Conservation (phyloP, 2,329 filamentous ascomycete genomes). For the Xylaria sp. region DNA sequence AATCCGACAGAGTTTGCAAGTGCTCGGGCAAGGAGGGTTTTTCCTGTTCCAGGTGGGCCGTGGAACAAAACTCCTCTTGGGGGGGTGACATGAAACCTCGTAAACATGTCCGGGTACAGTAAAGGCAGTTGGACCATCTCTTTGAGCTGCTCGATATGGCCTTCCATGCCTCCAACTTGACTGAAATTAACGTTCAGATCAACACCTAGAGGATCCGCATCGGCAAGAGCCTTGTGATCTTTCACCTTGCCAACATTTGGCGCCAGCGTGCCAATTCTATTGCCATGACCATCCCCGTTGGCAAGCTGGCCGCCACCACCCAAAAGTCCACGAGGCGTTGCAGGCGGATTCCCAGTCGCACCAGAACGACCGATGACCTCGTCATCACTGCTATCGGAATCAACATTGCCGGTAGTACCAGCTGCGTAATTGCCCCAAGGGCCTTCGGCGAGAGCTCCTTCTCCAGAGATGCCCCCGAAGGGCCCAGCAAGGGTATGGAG, state of each 20-base stretch:
- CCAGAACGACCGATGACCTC: constrained; percentile 75
- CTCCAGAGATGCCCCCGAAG: constrained; percentile 85
- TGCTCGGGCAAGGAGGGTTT: constrained; percentile 93
- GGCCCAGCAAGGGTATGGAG: constrained; percentile 92
- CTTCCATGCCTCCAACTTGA: constrained; percentile 89
- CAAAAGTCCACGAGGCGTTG: constrained; percentile 58
- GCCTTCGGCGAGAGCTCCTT: constrained; percentile 75
- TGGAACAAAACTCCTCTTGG: constrained; percentile 96
- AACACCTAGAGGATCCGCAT: constrained; percentile 93
- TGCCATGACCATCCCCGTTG: constrained; percentile 53
- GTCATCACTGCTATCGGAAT: constrained; percentile 97
- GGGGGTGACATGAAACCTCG: constrained; percentile 90
- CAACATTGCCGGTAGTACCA: constrained; percentile 72
- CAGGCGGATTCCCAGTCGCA: constrained; percentile 66
- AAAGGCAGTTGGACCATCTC: constrained; percentile 98
- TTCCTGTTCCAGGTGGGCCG: constrained; percentile 95
- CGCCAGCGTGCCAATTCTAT: constrained; percentile 58
- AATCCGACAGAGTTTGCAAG: constrained; percentile 90
- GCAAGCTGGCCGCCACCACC: constrained; percentile 52
- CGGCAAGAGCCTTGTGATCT: constrained; percentile 88
- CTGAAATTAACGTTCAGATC: constrained; percentile 93
- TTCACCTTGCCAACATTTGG: constrained; percentile 94
- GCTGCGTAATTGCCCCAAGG: constrained; percentile 75
- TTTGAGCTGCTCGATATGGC: constrained; percentile 96
- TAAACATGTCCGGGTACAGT: constrained; percentile 93